Evolutionary conservation across 192 early-diverging fungal genomes (phyloP).

Genomic region (Coemansia sp.): DNA sequence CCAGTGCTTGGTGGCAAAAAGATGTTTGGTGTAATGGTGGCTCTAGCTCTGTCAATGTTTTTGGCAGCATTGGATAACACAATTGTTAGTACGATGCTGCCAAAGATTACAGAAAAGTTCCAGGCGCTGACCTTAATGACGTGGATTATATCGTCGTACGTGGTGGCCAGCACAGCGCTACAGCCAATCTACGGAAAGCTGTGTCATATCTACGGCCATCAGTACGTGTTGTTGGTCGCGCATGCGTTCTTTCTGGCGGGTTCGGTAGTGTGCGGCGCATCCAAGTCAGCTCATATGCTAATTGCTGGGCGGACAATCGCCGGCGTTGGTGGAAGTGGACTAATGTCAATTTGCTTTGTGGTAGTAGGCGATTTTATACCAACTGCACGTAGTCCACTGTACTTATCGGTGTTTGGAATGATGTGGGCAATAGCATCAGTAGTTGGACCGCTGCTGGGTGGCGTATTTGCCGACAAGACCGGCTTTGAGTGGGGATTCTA

Average conservation of each 20-base stretch:
- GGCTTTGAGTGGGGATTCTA: constrained; percentile 58
- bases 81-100: constrained; percentile 64
- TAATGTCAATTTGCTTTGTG: constrained; percentile 63
- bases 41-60: constrained; percentile 58
- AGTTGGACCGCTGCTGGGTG: constrained; percentile 59
- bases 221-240: constrained; percentile 56
- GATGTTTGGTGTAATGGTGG: constrained; percentile 41
- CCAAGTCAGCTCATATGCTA: constrained; percentile 62
- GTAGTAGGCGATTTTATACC: constrained; percentile 67
- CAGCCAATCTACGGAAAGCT: constrained; percentile 79
- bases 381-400: constrained; percentile 61
- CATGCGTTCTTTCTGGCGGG: constrained; percentile 56
- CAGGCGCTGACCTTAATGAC: constrained; percentile 60
- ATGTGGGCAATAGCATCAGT: constrained; percentile 61
- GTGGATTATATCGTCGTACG: constrained; percentile 76
- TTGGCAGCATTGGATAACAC: constrained; percentile 64
- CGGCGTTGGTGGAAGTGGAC: constrained; percentile 68
- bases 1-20: constrained; percentile 25
- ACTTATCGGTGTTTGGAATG: constrained; percentile 56
- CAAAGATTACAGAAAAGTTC: constrained; percentile 61
- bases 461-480: constrained; percentile 54
- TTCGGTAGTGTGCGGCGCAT: constrained; percentile 56
- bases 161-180: constrained; percentile 70
- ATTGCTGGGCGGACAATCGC: constrained; percentile 68
- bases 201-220: constrained; percentile 83